phyloP scores from a whole-genome alignment of 2,329 filamentous ascomycete genomes.

The Verticillium longisporum region DNA sequence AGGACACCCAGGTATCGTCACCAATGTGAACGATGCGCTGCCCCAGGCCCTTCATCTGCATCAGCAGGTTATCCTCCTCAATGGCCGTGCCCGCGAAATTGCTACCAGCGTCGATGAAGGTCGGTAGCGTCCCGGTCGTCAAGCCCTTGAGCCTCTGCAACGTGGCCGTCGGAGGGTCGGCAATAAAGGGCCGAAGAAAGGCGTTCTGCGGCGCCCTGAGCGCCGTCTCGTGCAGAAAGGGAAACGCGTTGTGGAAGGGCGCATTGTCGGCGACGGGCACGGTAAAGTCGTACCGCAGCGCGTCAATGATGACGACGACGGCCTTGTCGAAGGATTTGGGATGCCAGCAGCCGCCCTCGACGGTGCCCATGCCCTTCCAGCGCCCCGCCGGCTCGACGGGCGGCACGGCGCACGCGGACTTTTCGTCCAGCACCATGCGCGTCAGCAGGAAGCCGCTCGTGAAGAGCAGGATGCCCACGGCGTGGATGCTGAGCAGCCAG shows the following conservation, averaged over 20 bases:
- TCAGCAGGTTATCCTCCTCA: conserved; percentile 77
- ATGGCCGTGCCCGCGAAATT: conserved; percentile 95
- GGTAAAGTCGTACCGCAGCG: conserved; percentile 93
- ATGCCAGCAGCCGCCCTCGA: conserved; percentile 82
- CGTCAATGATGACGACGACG: conserved; percentile 85
- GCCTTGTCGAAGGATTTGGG: conserved; percentile 89
- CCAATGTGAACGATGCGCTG: conserved; percentile 84
- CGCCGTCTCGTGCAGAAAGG: conserved; percentile 79
- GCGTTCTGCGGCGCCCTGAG: conserved; percentile 69
- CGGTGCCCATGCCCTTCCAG: conserved; percentile 34
- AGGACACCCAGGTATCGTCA: conserved; percentile 93
- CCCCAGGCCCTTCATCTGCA: conserved; percentile 58
- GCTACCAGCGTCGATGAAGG: conserved; percentile 87
- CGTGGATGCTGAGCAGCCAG: conserved; percentile 67
- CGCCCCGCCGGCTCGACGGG: conserved; percentile 48
- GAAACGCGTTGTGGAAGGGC: conserved; percentile 79
- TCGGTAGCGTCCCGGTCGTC: conserved; percentile 90
- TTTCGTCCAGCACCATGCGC: conserved; percentile 70
- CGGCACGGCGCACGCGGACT: conserved; percentile 61
- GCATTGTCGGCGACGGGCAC: conserved; percentile 60
- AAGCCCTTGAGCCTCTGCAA: conserved; percentile 88
- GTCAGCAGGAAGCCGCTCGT: conserved; percentile 92
- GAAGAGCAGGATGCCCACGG: conserved; percentile 81
- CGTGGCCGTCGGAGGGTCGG: conserved; percentile 91
- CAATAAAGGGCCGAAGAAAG: conserved; percentile 90